Evolutionary conservation across 805 yeast species (phyloP), one percentile per base, ranked within the genome.

Genomic region (Starmerella gropengiesseri): DNA sequence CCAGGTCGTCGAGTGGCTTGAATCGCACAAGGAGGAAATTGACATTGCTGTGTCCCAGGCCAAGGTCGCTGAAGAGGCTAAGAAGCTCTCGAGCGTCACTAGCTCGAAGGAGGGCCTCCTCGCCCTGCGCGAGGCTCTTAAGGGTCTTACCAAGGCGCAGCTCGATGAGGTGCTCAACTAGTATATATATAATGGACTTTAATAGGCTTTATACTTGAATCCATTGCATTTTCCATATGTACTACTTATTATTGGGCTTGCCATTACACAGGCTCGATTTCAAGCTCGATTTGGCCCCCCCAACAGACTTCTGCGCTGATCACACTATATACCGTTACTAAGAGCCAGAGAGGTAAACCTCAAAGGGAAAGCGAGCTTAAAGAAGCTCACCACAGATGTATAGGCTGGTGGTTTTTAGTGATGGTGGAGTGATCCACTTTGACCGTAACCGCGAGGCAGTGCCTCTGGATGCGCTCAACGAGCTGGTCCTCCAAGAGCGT

Each of bases 1-100:
- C 57, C 81, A 72, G 26, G 89, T 86, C 49, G 84, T 91, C 46
- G 70, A 69, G 47, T 87, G 87, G 86, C 43, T 46, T 14, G 53
- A 47, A 17, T 26, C 41, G 6, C 41, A 46, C 43, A 23, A 41
- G 33, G 46, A 40, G 17, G 45, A 43, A n/a, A 41, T 50, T 8
- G 32, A 33, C 31, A 19, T 30, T 13, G 49, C 41, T n/a, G 36
- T 37, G 12, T 18, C 34, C 14, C 40, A 20, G 6, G 37, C 34
- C 11, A 18, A 16, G 33, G 38, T 34, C 7, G 21, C 16, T 8
- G 43, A 40, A 17, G 48, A 41, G 40, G 13, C 43, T n/a, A 43
- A 29, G 28, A 26, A 30, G 35, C 26, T 41, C 37, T 31, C 47
- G 6, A 31, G 25, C 4, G 35, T 46, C 18, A 40, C 44, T n/a